Base-by-base conservation (phyloP, 2,329 filamentous ascomycete species). In the Exophiala oligosperma region DNA sequence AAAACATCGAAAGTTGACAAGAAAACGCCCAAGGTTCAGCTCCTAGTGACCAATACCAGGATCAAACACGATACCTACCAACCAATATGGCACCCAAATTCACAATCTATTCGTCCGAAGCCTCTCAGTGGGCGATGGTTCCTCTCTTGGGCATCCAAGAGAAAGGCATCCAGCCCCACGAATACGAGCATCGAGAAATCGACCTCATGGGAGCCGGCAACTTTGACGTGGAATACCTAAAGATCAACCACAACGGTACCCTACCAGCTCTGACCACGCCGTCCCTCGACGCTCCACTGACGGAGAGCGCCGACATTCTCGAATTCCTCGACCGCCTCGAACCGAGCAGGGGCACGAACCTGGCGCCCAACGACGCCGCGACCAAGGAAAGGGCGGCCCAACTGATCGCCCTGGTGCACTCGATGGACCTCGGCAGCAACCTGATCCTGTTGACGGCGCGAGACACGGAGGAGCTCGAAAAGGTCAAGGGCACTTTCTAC, bases 381-480 rank as follows among this genome's bases (percentile, higher is more conserved):
- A 52, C 48, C 1, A 41, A 59, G 47, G 35, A 32, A 14, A 56
- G n/a, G 7, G 35, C 59, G 7, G 43, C 61, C 8, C 17, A 54
- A 28, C 29, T 63, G 7, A 59, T 64, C 17, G 54, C 58, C 21
- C 61, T 56, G 11, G 58, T 64, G 5, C 62, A 64, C 40, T 49
- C 29, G 4, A 28, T 14, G 29, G 37, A 61, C 2, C 23, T 63
- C 4, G 47, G 49, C 60, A 64, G 61, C 21, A 63, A 64, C 40
- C 55, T 64, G 46, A 63, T 64, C 46, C 60, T 64, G 23, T 46
- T 64, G n/a, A 35, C 37, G 46, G 62, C 62, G 9, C 57, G 62
- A 9, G 55, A 64, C 40, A 17, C 24, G 12, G 57, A 61, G n/a
- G 61, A 64, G 48, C 26, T 61, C 17, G 24, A 54, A 26, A 64